These are phyloP conservation scores for Fistulinella cinereoalba DNA, from an alignment of 1,284 basidiomycete species.

Conservation along the genomic window DNA sequence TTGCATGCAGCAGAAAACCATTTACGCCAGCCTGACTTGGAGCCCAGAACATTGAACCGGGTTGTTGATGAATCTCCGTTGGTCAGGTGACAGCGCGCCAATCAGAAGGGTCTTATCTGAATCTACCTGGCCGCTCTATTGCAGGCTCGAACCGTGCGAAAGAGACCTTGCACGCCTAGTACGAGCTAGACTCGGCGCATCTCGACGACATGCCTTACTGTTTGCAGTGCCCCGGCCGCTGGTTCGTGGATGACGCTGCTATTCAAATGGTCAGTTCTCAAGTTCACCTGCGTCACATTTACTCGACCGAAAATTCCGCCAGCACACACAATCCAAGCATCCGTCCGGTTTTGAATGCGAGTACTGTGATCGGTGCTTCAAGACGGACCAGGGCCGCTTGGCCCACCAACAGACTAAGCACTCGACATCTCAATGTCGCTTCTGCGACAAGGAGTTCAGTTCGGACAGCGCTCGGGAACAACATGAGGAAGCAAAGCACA, in stretches of 20 bases:
- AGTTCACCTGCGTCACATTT: background rate
- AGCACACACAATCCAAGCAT: constrained; percentile 23
- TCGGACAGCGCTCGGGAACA: background rate
- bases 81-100: constrained; percentile 1
- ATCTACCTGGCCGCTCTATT: no score
- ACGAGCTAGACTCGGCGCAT: background rate
- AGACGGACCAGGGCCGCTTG: constrained; percentile 8
- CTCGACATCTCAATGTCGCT: constrained; percentile 3
- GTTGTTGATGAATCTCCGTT: no score
- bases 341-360: constrained; percentile 5
- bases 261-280: constrained; percentile 18
- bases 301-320: background rate
- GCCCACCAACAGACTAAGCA: constrained; percentile 17
- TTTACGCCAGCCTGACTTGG: no score
- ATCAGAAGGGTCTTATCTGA: no score
- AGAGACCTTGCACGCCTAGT: background rate
- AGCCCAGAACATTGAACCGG: no score
- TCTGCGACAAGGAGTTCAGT: constrained; percentile 17
- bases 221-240: constrained; percentile 14
- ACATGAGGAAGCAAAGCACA: background rate
- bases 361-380: constrained; percentile 18
- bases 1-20: no score
- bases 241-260: constrained; percentile 8
- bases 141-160: constrained; percentile 19
- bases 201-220: constrained; percentile 18